Evolutionary conservation across 108 stramenopile genomes (phyloP).

Genomic region (Conticribra weissflogii): DNA sequence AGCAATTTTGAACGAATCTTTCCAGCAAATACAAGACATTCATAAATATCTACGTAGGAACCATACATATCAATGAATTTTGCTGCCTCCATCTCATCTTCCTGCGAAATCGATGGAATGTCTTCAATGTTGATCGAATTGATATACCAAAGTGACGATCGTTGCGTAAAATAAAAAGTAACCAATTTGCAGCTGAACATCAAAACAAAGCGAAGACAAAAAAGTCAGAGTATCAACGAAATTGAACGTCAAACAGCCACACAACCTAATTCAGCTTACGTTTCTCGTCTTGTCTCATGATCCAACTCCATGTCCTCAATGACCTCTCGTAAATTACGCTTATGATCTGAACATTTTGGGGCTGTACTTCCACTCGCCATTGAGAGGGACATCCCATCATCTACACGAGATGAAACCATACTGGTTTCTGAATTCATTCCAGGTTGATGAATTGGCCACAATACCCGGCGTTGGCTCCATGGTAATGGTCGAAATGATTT

Average conservation of each 20-base stretch:
- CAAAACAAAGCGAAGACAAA: neutral
- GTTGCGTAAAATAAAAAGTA: conserved; percentile 80
- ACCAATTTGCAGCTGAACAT: conserved; percentile 66
- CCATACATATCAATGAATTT: conserved; percentile 74
- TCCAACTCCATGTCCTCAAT: conserved; percentile 78
- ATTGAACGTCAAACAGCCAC: neutral
- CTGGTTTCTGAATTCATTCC: conserved; percentile 26
- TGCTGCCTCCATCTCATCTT: conserved; percentile 37
- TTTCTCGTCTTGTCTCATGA: conserved; percentile 71
- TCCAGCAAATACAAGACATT: conserved; percentile 63
- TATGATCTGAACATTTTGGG: conserved; percentile 19
- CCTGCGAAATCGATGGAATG: conserved; percentile 1
- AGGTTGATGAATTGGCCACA: conserved; percentile 64
- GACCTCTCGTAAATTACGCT: conserved; percentile 58
- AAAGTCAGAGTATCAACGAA: conserved; percentile 3
- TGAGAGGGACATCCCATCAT: conserved; percentile 56
- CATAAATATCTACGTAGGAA: conserved; percentile 74
- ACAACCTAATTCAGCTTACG: conserved; percentile 55
- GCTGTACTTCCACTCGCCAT: conserved; percentile 55
- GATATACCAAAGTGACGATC: too few species aligned
- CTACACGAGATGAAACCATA: conserved; percentile 39
- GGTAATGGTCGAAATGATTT: conserved; percentile 79
- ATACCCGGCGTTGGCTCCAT: conserved; percentile 68
- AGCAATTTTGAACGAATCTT: conserved; percentile 50
- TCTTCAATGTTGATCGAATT: too few species aligned